Percentiles rank a stretch among this genome's conserved stretches.
These are phyloP conservation scores for Plasmodium gallinaceum DNA, from an alignment of 169 alveolate genomes.

Conservation along the genomic window DNA sequence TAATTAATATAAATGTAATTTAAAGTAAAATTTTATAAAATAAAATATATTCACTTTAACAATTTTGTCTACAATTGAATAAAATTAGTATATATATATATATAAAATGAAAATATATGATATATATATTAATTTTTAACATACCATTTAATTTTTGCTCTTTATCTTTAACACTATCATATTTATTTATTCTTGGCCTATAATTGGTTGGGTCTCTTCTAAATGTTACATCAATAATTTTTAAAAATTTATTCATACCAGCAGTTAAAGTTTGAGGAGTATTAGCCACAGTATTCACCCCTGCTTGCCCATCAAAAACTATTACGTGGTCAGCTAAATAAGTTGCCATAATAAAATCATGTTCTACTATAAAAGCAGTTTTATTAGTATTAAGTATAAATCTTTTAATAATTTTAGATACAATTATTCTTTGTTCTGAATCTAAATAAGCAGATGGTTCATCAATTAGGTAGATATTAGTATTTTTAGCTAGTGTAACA, in stretches of 20 bases:
- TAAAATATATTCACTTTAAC: no score
- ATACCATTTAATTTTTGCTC: slow-evolving; percentile 94
- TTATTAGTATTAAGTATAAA: slow-evolving; percentile 97
- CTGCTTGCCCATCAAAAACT: slow-evolving; percentile 98
- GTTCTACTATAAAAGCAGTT: slow-evolving; percentile 99
- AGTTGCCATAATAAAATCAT: slow-evolving; percentile 99
- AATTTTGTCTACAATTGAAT: background rate
- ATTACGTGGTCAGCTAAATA: slow-evolving; percentile 99
- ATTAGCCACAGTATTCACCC: slow-evolving; percentile 90
- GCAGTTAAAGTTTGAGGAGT: slow-evolving; percentile 88
- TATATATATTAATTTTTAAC: background rate
- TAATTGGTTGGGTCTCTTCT: slow-evolving; percentile 98
- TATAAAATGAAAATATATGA: no score
- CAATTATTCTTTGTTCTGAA: slow-evolving; percentile 98
- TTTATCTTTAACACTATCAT: slow-evolving; percentile 97
- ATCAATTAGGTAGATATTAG: slow-evolving; percentile 98
- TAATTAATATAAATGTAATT: no score
- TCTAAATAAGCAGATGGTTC: slow-evolving; percentile 99
- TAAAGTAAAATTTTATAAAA: no score
- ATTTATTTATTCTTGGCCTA: slow-evolving; percentile 99
- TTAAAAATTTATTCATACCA: slow-evolving; percentile 96
- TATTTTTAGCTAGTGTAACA: slow-evolving; percentile 97
- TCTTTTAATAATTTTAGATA: slow-evolving; percentile 98
- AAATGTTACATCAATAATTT: slow-evolving; percentile 97
- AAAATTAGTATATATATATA: background rate